These are phyloP conservation scores for Dissophora ornata DNA, from an alignment of 192 early-diverging fungal species.

Conservation along the genomic window DNA sequence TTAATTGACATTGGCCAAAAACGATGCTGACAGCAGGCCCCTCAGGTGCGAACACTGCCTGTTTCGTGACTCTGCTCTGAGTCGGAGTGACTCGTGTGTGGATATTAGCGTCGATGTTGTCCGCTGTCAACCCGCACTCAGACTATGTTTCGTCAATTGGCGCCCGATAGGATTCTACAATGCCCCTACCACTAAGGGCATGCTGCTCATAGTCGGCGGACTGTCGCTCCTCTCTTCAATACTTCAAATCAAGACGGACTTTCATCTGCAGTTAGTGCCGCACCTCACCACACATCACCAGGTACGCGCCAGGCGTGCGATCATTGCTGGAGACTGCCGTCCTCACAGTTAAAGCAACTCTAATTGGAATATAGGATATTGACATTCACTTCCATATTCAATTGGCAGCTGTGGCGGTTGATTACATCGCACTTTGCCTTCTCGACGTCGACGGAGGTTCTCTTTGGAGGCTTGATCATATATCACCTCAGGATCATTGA, in stretches of 20 bases:
- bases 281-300: conserved; percentile 71
- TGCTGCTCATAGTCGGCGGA: conserved; percentile 60
- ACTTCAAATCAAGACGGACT: conserved; percentile 62
- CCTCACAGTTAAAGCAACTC: not conserved
- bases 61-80: conserved; percentile 13
- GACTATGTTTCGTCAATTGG: too few relatives aligned
- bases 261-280: conserved; percentile 66
- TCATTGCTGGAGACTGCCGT: not conserved
- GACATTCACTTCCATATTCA: not conserved
- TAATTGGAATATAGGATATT: too few relatives aligned
- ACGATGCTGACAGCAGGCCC: conserved; percentile 46
- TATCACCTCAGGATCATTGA: conserved; percentile 71
- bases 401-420: conserved; percentile 72
- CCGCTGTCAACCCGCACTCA: conserved; percentile 3
- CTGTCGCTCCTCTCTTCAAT: conserved; percentile 62
- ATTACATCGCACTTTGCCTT: conserved; percentile 66
- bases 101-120: not conserved
- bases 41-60: conserved; percentile 21
- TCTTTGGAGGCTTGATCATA: conserved; percentile 69
- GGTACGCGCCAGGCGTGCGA: too few relatives aligned
- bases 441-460: conserved; percentile 65
- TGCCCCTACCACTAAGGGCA: conserved; percentile 69
- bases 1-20: not conserved
- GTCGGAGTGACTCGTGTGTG: conserved; percentile 21
- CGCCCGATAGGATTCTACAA: conserved; percentile 67